A percentile compares a stretch with the other conserved stretches of the same genome.
These are phyloP conservation scores for Testicularia cyperi DNA, from an alignment of 1,284 basidiomycete genomes.

Conservation along the genomic window DNA sequence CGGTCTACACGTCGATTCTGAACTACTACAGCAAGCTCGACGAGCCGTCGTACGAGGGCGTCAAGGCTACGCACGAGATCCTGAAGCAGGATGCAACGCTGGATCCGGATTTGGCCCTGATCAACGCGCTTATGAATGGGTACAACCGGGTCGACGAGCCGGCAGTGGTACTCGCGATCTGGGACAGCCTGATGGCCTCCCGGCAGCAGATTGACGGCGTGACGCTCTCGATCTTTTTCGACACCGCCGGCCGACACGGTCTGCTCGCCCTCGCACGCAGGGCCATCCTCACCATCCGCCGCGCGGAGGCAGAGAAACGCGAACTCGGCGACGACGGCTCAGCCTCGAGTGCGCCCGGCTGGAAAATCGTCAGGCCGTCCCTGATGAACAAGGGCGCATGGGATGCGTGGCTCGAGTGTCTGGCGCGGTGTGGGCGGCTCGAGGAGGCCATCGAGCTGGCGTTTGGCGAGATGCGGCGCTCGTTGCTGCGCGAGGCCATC, in stretches of 20 bases:
- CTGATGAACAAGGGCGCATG: slow-evolving; percentile 67
- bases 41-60: slow-evolving; percentile 22
- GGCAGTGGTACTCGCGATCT: slow-evolving; percentile 73
- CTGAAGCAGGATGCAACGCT: slow-evolving; percentile 76
- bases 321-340: neutral
- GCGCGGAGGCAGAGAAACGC: slow-evolving; percentile 56
- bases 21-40: slow-evolving; percentile 61
- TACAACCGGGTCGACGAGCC: slow-evolving; percentile 77
- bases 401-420: slow-evolving; percentile 81
- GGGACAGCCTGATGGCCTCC: slow-evolving; percentile 69
- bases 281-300: slow-evolving; percentile 13
- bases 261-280: slow-evolving; percentile 21
- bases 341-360: slow-evolving; percentile 61
- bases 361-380: slow-evolving; percentile 66
- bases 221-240: slow-evolving; percentile 78
- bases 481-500: slow-evolving; percentile 9
- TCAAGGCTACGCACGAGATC: slow-evolving; percentile 75
- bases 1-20: slow-evolving; percentile 75
- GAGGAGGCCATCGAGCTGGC: slow-evolving; percentile 72
- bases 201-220: slow-evolving; percentile 65
- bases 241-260: slow-evolving; percentile 73
- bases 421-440: slow-evolving; percentile 72
- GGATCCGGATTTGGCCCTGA: slow-evolving; percentile 73
- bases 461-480: slow-evolving; percentile 67
- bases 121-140: slow-evolving; percentile 86